Evolutionary conservation across 78 protist species (phyloP).

Genomic region (Pelomyxa schiedti): DNA sequence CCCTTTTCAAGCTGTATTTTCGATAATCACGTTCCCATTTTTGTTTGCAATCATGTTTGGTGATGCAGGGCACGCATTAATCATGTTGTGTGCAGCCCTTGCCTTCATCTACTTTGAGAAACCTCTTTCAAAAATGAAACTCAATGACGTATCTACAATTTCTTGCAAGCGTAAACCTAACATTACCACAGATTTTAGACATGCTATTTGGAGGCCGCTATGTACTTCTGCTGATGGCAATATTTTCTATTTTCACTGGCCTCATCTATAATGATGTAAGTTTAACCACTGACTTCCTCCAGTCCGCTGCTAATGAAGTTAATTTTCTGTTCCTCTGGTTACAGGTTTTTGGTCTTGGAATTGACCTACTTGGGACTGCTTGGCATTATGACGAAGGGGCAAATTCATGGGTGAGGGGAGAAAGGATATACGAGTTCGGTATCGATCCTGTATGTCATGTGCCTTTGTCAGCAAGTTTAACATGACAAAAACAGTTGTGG

Average conservation of each 20-base stretch:
- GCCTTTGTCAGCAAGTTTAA: not conserved
- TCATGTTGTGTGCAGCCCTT: constrained; percentile 42
- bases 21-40: constrained; percentile 94
- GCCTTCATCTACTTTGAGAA: constrained; percentile 38
- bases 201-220: constrained; percentile 84
- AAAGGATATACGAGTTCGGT: too few species aligned
- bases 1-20: too few species aligned
- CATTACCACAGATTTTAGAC: constrained; percentile 39
- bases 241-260: constrained; percentile 84
- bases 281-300: too few species aligned
- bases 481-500: constrained; percentile 25
- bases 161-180: not conserved
- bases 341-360: constrained; percentile 55
- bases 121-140: constrained; percentile 20
- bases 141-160: not conserved
- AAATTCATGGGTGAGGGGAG: too few species aligned
- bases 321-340: too few species aligned
- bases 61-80: constrained; percentile 90
- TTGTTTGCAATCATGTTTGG: constrained; percentile 97
- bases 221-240: constrained; percentile 82
- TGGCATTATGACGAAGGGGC: not conserved
- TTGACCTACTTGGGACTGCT: constrained; percentile 4
- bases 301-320: too few species aligned
- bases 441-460: too few species aligned
- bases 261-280: constrained; percentile 92